phyloP scores from a whole-genome alignment of 208 protist genomes.

The Acanthamoeba castellanii region DNA sequence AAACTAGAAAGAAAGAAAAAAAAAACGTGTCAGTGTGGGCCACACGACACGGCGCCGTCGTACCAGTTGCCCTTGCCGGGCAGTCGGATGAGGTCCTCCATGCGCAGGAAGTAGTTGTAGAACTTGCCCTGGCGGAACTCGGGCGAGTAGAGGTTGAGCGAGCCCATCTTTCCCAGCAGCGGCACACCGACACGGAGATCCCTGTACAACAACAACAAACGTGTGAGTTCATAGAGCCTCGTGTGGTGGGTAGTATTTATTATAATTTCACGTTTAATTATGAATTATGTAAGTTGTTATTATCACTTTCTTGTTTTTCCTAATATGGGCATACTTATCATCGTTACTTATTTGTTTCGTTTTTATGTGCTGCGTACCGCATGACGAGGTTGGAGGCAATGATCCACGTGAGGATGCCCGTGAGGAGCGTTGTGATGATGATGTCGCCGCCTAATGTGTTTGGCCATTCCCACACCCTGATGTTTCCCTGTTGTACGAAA shows the following conservation, averaged over 20 bases:
- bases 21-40: neutral
- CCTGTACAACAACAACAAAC: neutral
- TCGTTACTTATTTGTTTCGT: neutral
- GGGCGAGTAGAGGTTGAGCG: conserved; percentile 25
- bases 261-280: neutral
- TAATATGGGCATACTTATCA: neutral
- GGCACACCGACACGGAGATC: conserved; percentile 20
- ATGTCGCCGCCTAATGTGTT: conserved; percentile 17
- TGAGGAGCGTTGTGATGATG: conserved; percentile 5
- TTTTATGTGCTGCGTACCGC: neutral
- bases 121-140: conserved; percentile 37
- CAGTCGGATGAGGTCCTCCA: conserved; percentile 43
- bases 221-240: neutral
- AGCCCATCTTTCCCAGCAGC: conserved; percentile 10
- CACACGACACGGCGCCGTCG: too few species aligned
- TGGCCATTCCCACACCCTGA: conserved; percentile 15
- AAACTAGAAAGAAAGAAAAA: too few species aligned
- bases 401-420: conserved; percentile 18
- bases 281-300: too few species aligned
- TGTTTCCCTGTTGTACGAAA: neutral
- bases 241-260: neutral
- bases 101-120: conserved; percentile 57
- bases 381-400: conserved; percentile 45
- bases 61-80: conserved; percentile 51
- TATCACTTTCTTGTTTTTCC: too few species aligned